Evolutionary conservation across 495 filamentous ascomycete genomes (phyloP).

Genomic region (Tuber indicum): DNA sequence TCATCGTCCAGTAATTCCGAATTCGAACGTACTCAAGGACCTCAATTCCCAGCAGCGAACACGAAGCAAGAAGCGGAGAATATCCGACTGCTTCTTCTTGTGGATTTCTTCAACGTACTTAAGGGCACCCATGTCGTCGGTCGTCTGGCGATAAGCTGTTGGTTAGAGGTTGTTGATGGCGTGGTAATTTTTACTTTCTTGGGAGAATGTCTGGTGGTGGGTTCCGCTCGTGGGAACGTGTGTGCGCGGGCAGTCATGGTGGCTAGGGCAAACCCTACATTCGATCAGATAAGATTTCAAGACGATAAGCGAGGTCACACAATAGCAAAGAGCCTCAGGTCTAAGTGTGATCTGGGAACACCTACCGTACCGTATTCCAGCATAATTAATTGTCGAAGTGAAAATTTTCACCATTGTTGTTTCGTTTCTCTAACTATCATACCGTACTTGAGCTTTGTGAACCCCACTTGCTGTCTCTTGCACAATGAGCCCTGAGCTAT

Average conservation of each 20-base stretch:
- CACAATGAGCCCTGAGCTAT: neutral
- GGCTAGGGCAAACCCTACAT: neutral
- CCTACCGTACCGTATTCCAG: no score
- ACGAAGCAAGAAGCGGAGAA: constrained; percentile 97
- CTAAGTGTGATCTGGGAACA: neutral
- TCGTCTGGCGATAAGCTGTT: constrained; percentile 12
- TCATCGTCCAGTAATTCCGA: constrained; percentile 38
- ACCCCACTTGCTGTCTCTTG: neutral
- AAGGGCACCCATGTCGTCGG: constrained; percentile 73
- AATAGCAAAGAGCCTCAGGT: neutral
- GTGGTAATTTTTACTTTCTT: neutral
- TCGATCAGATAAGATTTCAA: neutral
- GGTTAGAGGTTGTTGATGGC: constrained; percentile 13
- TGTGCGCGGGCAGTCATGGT: neutral
- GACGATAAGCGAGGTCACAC: neutral
- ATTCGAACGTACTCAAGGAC: constrained; percentile 45
- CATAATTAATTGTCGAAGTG: neutral
- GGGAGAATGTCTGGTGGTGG: neutral
- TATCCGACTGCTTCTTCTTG: constrained; percentile 99
- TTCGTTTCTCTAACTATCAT: neutral
- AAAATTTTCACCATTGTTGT: neutral
- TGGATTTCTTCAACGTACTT: constrained; percentile 99
- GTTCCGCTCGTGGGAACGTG: neutral
- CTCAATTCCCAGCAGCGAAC: constrained; percentile 99
- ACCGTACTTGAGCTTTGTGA: neutral